Conservation (phyloP, 2,329 filamentous ascomycete genomes). For the Aciculosporium take region DNA sequence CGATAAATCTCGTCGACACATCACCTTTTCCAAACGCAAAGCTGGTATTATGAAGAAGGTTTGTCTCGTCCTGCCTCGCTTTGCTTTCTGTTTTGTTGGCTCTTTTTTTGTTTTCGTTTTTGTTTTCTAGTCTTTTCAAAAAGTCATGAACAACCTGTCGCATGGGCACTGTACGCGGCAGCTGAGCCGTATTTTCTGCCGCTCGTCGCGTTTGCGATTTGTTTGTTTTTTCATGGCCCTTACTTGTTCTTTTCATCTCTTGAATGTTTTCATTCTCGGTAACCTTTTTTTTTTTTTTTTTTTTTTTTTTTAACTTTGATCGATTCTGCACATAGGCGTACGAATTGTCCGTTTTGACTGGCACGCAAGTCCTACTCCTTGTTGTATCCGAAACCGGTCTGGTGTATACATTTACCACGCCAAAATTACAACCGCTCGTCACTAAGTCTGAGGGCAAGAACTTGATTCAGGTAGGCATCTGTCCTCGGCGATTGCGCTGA, state of each 20-base stretch:
- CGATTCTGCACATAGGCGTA: slow-evolving; percentile 53
- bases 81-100: neutral
- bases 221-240: neutral
- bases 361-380: slow-evolving; percentile 89
- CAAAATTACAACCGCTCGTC: slow-evolving; percentile 93
- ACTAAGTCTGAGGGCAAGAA: slow-evolving; percentile 99
- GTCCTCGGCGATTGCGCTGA: neutral
- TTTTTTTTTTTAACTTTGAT: neutral
- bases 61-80: slow-evolving; percentile 21
- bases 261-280: neutral
- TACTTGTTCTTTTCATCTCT: neutral
- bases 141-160: neutral
- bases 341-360: slow-evolving; percentile 90
- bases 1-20: slow-evolving; percentile 98
- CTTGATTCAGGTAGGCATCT: slow-evolving; percentile 65
- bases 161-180: too few relatives aligned
- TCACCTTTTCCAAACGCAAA: slow-evolving; percentile 99
- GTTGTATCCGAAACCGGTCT: slow-evolving; percentile 95
- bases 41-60: slow-evolving; percentile 99
- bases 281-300: neutral
- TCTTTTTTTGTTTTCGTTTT: too few relatives aligned
- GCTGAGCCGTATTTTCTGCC: too few relatives aligned
- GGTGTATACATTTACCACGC: slow-evolving; percentile 96
- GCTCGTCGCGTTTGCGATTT: too few relatives aligned
- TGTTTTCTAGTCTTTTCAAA: too few relatives aligned